phyloP scores from a whole-genome alignment of 1,284 basidiomycete genomes.

The Trametes polyzona region DNA sequence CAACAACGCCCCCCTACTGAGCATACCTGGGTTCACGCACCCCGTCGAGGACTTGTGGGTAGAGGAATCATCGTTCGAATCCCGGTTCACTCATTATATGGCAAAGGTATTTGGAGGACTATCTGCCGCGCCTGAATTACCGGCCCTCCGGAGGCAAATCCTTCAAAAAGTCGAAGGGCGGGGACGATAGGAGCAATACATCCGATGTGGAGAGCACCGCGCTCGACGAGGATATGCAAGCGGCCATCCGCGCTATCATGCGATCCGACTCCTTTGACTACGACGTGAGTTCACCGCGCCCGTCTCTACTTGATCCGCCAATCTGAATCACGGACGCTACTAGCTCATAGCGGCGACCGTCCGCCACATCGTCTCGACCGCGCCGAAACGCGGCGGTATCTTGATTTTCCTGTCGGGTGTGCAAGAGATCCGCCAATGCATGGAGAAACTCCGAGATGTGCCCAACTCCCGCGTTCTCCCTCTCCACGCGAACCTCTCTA shows the following conservation, averaged over 20 bases:
- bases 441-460: slow-evolving; percentile 62
- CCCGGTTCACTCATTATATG: background rate
- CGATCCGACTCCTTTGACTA: slow-evolving; percentile 77
- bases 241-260: slow-evolving; percentile 64
- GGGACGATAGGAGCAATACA: slow-evolving; percentile 50
- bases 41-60: slow-evolving; percentile 77
- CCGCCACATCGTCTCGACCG: slow-evolving; percentile 63
- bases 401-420: slow-evolving; percentile 91
- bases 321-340: background rate
- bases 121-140: slow-evolving; percentile 61
- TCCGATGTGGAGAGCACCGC: slow-evolving; percentile 54
- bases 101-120: slow-evolving; percentile 80
- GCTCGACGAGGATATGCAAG: slow-evolving; percentile 56
- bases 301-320: background rate
- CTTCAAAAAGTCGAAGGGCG: slow-evolving; percentile 30
- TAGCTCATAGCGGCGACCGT: slow-evolving; percentile 75
- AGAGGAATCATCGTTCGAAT: background rate
- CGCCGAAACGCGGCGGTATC: slow-evolving; percentile 63
- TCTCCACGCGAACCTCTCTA: slow-evolving; percentile 89
- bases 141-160: slow-evolving; percentile 40
- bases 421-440: slow-evolving; percentile 84
- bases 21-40: slow-evolving; percentile 84
- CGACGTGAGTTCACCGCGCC: slow-evolving; percentile 59
- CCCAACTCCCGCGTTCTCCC: slow-evolving; percentile 69
- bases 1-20: slow-evolving; percentile 77